These are phyloP conservation scores for Penicillium desertorum DNA, from an alignment of 495 filamentous ascomycete genomes.

Conservation along the genomic window DNA sequence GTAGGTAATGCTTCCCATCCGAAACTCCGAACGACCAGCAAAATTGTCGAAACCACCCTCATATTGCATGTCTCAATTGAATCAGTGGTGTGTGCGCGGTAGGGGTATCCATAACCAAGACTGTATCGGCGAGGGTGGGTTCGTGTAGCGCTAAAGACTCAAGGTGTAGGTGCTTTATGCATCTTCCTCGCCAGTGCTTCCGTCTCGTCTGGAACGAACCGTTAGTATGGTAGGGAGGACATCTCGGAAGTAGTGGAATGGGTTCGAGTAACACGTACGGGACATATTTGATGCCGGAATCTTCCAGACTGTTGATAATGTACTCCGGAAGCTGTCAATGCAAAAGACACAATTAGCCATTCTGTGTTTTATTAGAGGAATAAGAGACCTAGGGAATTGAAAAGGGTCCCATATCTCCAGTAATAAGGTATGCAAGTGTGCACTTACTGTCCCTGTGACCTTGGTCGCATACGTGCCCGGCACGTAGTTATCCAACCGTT, in stretches of 20 bases:
- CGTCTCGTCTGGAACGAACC: slow-evolving; percentile 43
- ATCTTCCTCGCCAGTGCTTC: slow-evolving; percentile 53
- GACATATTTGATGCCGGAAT: slow-evolving; percentile 68
- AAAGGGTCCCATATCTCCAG: not conserved
- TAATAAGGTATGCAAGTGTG: not conserved
- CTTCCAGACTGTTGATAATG: slow-evolving; percentile 62
- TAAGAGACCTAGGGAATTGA: not conserved
- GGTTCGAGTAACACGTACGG: slow-evolving; percentile 43
- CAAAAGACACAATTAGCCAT: slow-evolving; percentile 6
- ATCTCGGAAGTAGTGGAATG: not conserved
- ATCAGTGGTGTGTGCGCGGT: slow-evolving; percentile 7
- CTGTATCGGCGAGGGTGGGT: slow-evolving; percentile 11
- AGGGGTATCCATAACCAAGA: slow-evolving; percentile 17
- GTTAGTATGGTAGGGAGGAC: slow-evolving; percentile 9
- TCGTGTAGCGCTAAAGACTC: slow-evolving; percentile 7
- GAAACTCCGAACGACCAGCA: slow-evolving; percentile 26
- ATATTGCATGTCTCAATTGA: not conserved
- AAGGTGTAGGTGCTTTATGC: slow-evolving; percentile 19
- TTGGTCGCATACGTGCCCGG: slow-evolving; percentile 90
- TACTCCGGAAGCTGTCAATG: slow-evolving; percentile 57
- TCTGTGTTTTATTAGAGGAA: not conserved
- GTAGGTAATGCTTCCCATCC: slow-evolving; percentile 28
- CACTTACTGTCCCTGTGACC: slow-evolving; percentile 70
- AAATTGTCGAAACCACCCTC: slow-evolving; percentile 11
- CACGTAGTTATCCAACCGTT: slow-evolving; percentile 83